Conservation (phyloP, 257 asterid genomes). For the Cinchona pubescens region DNA sequence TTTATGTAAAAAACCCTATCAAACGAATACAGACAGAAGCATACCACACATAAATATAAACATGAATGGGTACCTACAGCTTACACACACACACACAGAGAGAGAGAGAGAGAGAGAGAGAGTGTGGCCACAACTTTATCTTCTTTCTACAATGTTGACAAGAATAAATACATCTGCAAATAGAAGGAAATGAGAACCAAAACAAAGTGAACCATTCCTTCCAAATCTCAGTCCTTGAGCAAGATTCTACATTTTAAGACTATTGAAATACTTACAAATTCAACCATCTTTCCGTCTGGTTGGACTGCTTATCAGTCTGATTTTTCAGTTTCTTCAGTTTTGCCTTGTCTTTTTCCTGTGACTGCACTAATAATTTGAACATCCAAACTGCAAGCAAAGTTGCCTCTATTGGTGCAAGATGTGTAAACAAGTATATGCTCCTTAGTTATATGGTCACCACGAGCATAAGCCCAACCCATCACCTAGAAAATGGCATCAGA, state of each 20-base stretch:
- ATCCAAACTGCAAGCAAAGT: slow-evolving; percentile 72
- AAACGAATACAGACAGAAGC: not conserved
- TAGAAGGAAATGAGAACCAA: not conserved
- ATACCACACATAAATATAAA: not conserved
- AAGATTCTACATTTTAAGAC: not conserved
- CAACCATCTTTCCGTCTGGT: slow-evolving; percentile 15
- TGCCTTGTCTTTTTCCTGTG: slow-evolving; percentile 24
- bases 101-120: not conserved
- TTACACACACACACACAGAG: not conserved
- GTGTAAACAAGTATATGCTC: slow-evolving; percentile 78
- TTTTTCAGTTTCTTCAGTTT: slow-evolving; percentile 32
- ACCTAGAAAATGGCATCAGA: slow-evolving; percentile 38
- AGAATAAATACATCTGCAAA: not conserved
- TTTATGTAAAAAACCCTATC: not conserved
- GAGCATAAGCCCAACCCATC: slow-evolving; percentile 97
- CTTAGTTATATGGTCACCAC: slow-evolving; percentile 66
- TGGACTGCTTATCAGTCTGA: slow-evolving; percentile 32
- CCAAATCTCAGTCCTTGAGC: not conserved
- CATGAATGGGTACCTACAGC: not conserved
- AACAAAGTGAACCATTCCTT: not conserved
- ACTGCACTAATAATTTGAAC: slow-evolving; percentile 41
- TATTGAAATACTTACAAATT: slow-evolving; percentile 14
- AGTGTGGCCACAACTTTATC: not conserved
- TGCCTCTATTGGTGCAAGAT: slow-evolving; percentile 90
- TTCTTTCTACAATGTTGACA: not conserved